A percentile compares a stretch with the other conserved stretches of the same genome.
Conservation (phyloP, 208 protist species). For the Porcisia deanei region DNA sequence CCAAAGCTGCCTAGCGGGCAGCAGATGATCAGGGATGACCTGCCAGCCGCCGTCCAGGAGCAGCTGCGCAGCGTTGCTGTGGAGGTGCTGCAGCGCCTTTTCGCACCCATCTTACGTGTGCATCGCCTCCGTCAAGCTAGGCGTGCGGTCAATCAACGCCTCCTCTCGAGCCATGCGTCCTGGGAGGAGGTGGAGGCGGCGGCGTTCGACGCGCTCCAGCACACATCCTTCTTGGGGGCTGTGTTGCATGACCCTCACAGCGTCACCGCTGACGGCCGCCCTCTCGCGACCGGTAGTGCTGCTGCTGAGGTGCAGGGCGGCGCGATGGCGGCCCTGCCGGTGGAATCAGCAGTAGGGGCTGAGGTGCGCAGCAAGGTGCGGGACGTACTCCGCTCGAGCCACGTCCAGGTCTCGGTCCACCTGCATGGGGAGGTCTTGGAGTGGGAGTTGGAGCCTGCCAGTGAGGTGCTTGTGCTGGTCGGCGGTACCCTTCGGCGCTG, state of each 20-base stretch:
- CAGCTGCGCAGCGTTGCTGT: conserved; percentile 47
- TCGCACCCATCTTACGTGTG: conserved; percentile 43
- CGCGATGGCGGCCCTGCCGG: not conserved
- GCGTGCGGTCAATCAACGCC: conserved; percentile 15
- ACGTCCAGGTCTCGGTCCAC: conserved; percentile 26
- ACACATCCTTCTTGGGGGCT: conserved; percentile 43
- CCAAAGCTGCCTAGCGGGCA: conserved; percentile 40
- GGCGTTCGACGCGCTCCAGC: conserved; percentile 29
- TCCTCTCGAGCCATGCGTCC: conserved; percentile 19
- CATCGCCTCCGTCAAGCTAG: conserved; percentile 25
- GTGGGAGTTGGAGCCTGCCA: conserved; percentile 62
- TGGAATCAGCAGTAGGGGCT: not conserved
- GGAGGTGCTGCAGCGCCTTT: conserved; percentile 42
- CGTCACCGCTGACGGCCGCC: not conserved
- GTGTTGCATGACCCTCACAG: conserved; percentile 19
- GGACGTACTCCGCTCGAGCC: conserved; percentile 2
- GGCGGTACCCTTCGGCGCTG: conserved; percentile 38
- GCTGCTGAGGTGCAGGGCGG: not conserved
- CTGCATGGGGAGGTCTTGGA: conserved; percentile 61
- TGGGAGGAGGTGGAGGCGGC: conserved; percentile 28
- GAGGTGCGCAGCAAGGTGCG: conserved; percentile 21
- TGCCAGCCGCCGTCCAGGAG: conserved; percentile 37
- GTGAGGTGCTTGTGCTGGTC: conserved; percentile 67
- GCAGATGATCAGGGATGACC: conserved; percentile 27
- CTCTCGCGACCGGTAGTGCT: not conserved